Base-by-base conservation (phyloP, 2,329 filamentous ascomycete genomes). In the Mycogone perniciosa region DNA sequence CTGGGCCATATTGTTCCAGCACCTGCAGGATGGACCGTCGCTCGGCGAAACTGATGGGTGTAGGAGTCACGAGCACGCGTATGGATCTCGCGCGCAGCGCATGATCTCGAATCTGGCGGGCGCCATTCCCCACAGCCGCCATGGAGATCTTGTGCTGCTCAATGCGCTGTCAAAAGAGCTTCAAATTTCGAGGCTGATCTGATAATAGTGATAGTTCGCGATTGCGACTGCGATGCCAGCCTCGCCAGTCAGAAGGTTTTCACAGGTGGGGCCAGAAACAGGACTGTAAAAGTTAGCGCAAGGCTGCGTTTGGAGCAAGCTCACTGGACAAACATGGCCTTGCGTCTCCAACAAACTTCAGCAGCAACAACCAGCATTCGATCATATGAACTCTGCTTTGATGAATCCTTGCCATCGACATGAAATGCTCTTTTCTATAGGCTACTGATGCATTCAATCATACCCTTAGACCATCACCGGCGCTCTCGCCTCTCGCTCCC, bases 21-120 rank as follows among this genome's bases (percentile, higher is more conserved):
- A 74, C 69, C 40, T 74, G 73, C 33, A 82, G 65, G 20, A 82
- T 69, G 6, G 77, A 77, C 27, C 78, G 76, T 6, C 79, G 75
- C 64, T 82, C 77, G 31, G 71, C 69, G 56, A 82, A 74, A 43
- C 56, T 76, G n/a, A 66, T 59, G 8, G 80, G 79, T 9, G 71
- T 59, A 10, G 79, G 80, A n/a, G 65, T 62, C 20, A 81, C 78
- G 35, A 70, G 71, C 54, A 82, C 58, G 52, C 75, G 75, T 31
- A 82, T 69, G 71, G 66, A 71, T 53, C 56, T 72, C 60, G 38
- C 66, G 67, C 55, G 29, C 42, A 61, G 48, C 6, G 34, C 40
- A 13, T 39, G 44, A 37, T 52, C 44, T 37, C 34, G 49, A 7
- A 57, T 40, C 34, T 54, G 49, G 27, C 51, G 39, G 35, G 48